Conservation (phyloP, 805 yeast species). For the Yarrowia hollandica region DNA sequence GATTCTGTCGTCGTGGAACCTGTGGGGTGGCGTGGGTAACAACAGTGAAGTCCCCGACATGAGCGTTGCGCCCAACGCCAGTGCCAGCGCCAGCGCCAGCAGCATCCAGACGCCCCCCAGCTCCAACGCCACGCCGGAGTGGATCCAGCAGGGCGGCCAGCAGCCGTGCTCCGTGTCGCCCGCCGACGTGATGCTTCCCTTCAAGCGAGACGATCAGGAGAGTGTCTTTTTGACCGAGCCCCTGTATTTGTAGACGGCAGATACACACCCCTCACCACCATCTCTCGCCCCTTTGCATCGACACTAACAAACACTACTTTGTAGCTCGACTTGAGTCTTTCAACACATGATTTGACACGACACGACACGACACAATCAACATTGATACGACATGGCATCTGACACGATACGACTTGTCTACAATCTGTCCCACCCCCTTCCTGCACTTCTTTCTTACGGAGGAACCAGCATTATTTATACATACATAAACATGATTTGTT, state of each 20-base stretch:
- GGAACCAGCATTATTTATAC: conserved; percentile 9
- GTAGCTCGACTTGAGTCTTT: no score
- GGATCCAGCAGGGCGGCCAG: conserved; percentile 8
- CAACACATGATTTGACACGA: no score
- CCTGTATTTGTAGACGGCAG: background rate
- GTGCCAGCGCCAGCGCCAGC: conserved; percentile 3
- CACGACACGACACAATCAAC: no score
- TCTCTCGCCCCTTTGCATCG: no score
- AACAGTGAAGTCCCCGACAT: background rate
- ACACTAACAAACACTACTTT: no score
- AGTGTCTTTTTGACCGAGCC: conserved; percentile 20
- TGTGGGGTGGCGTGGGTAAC: conserved; percentile 7
- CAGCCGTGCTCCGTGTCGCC: conserved; percentile 26
- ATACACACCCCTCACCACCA: no score
- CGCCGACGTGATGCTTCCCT: conserved; percentile 25
- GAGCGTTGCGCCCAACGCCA: background rate
- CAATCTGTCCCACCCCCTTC: no score
- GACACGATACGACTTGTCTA: no score
- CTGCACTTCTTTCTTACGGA: no score
- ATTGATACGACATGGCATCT: no score
- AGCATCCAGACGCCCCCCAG: conserved; percentile 21
- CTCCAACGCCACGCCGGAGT: conserved; percentile 6
- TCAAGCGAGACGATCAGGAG: conserved; percentile 24
- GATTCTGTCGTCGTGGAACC: conserved; percentile 20
- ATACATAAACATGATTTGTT: background rate